Percentiles rank a stretch among this genome's conserved stretches.
phyloP scores from a whole-genome alignment of 2,329 filamentous ascomycete genomes.

The Fusarium citri region DNA sequence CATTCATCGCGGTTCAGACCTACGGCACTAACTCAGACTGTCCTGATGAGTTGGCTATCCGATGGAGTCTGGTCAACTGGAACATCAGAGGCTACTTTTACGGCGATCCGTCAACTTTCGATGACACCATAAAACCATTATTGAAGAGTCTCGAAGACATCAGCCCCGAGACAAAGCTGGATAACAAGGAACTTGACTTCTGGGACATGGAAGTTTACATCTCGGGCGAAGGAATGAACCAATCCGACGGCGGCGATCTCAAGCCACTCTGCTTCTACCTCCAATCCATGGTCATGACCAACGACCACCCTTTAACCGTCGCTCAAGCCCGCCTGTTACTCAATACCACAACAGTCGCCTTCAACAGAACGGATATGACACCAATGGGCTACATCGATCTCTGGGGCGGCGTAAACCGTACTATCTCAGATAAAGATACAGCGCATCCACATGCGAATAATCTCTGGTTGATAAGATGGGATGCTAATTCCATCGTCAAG shows the following conservation, averaged over 20 bases:
- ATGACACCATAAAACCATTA: conserved; percentile 15
- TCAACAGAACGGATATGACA: conserved; percentile 28
- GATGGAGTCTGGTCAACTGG: conserved; percentile 26
- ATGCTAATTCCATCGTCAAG: conserved; percentile 17
- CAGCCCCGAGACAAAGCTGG: conserved; percentile 1
- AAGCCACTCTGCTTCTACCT: conserved; percentile 35
- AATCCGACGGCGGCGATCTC: conserved; percentile 24
- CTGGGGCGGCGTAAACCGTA: conserved; percentile 34
- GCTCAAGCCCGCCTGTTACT: conserved; percentile 15
- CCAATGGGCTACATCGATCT: conserved; percentile 37
- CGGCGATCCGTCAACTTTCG: conserved; percentile 28
- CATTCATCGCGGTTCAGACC: conserved; percentile 30
- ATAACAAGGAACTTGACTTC: conserved; percentile 25
- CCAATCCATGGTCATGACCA: conserved; percentile 29
- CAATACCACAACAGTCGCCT: conserved; percentile 14
- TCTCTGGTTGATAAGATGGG: conserved; percentile 38
- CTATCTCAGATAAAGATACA: conserved; percentile 23
- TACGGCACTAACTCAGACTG: conserved; percentile 6
- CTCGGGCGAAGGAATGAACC: conserved; percentile 32
- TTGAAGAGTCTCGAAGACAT: conserved; percentile 12
- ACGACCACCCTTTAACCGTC: conserved; percentile 29
- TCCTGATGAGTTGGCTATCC: conserved; percentile 35
- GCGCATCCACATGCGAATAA: conserved; percentile 34
- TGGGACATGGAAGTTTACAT: conserved; percentile 34
- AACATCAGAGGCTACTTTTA: conserved; percentile 34